Conservation (phyloP, 2,329 filamentous ascomycete genomes). For the Botrytis cinerea region DNA sequence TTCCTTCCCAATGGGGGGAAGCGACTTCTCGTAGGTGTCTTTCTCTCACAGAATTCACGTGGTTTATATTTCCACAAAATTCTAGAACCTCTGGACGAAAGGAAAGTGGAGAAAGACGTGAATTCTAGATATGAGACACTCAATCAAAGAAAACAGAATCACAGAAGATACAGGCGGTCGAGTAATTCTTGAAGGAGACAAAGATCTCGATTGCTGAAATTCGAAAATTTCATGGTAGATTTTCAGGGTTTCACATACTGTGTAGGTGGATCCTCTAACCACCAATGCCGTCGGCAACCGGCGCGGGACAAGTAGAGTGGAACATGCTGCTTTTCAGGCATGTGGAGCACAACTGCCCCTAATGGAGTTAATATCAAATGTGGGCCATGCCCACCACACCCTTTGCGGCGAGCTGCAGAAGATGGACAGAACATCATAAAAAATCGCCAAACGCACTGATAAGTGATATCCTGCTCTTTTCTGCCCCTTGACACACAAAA, state of each 20-base stretch:
- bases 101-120: neutral
- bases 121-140: neutral
- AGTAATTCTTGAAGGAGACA: neutral
- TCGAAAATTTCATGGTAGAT: neutral
- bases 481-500: neutral
- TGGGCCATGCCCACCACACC: slow-evolving; percentile 1
- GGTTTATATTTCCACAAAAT: no score
- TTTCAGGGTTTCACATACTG: neutral
- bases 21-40: no score
- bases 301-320: neutral
- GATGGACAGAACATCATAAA: neutral
- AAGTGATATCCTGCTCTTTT: neutral
- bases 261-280: neutral
- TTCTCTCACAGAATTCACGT: no score
- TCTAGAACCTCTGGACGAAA: no score
- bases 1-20: no score
- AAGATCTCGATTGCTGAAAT: neutral
- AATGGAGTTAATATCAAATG: slow-evolving; percentile 1
- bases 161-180: neutral
- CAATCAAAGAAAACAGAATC: neutral
- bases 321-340: neutral
- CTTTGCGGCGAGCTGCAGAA: slow-evolving; percentile 2
- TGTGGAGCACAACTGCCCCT: neutral
- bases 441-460: neutral
- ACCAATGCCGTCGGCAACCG: neutral